Conservation (phyloP, 2,329 filamentous ascomycete genomes). For the Beauveria asiatica region DNA sequence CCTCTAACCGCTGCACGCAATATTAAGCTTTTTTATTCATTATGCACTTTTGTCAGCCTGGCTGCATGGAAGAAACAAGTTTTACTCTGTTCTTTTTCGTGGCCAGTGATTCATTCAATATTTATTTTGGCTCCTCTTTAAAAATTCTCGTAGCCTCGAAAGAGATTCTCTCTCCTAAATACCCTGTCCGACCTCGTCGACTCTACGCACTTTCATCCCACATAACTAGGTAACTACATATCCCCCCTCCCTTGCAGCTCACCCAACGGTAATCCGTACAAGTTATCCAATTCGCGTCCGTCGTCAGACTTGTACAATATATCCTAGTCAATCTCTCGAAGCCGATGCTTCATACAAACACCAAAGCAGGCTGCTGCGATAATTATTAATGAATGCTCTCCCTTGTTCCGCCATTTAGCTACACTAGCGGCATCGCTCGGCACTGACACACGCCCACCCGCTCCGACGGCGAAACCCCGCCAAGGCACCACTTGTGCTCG, state of each 20-base stretch:
- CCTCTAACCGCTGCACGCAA: too few species aligned
- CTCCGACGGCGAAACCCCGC: conserved; percentile 5
- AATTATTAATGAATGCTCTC: too few species aligned
- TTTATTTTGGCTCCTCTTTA: neutral
- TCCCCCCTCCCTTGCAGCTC: too few species aligned
- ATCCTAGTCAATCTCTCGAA: too few species aligned
- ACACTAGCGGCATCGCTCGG: neutral
- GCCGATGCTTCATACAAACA: too few species aligned
- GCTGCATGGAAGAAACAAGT: neutral
- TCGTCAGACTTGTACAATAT: too few species aligned
- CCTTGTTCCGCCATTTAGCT: neutral
- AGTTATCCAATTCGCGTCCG: too few species aligned
- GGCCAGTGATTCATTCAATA: neutral
- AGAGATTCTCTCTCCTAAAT: neutral
- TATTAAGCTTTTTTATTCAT: neutral
- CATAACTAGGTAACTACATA: too few species aligned
- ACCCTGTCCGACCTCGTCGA: neutral
- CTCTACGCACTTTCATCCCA: neutral
- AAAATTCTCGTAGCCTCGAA: neutral
- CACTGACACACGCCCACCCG: neutral
- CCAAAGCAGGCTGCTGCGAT: too few species aligned
- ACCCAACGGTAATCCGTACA: too few species aligned
- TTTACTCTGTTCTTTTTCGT: neutral
- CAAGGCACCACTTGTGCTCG: neutral
- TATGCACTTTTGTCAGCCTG: too few species aligned